A percentile compares a stretch with the other conserved stretches of the same genome.
These are phyloP conservation scores for Colletotrichum echinochloae DNA, from an alignment of 2,329 filamentous ascomycete genomes.

Conservation along the genomic window DNA sequence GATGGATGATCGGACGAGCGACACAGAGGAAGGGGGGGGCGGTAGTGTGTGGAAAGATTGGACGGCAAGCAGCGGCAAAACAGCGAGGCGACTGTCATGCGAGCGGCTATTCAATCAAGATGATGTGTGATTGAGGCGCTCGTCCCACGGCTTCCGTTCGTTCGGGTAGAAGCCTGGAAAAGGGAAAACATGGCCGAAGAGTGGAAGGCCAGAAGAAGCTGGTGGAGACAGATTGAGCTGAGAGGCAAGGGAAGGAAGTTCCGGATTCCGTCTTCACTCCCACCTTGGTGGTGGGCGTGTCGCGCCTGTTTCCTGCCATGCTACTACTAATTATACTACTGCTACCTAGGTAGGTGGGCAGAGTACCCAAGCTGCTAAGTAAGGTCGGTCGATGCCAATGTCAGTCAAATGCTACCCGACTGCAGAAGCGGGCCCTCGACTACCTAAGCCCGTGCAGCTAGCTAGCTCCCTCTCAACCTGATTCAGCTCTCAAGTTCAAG, in stretches of 20 bases:
- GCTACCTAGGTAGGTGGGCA: neutral
- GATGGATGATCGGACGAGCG: slow-evolving; percentile 12
- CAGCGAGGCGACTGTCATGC: neutral
- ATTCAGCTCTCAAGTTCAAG: slow-evolving; percentile 9
- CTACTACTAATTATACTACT: neutral
- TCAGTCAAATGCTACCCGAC: neutral
- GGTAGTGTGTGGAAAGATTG: neutral
- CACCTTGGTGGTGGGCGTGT: slow-evolving; percentile 20
- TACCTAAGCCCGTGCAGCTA: neutral
- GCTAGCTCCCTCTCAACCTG: slow-evolving; percentile 13
- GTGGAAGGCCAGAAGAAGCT: neutral
- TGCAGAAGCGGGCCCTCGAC: slow-evolving; percentile 25
- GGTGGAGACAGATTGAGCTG: slow-evolving; percentile 5
- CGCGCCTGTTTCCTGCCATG: neutral
- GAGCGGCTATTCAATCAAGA: neutral
- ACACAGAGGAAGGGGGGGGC: neutral
- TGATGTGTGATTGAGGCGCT: slow-evolving; percentile 8
- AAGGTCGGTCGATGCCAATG: neutral
- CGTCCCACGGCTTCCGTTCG: neutral
- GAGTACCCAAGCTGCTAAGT: neutral
- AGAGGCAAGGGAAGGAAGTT: slow-evolving; percentile 1
- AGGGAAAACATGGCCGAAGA: slow-evolving; percentile 16
- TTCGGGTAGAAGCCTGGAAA: slow-evolving; percentile 30
- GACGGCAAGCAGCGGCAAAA: slow-evolving; percentile 10
- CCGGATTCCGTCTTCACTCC: slow-evolving; percentile 24